Base-by-base conservation (phyloP, 139 green algal genomes). In the Axilococcus clingmanii region DNA sequence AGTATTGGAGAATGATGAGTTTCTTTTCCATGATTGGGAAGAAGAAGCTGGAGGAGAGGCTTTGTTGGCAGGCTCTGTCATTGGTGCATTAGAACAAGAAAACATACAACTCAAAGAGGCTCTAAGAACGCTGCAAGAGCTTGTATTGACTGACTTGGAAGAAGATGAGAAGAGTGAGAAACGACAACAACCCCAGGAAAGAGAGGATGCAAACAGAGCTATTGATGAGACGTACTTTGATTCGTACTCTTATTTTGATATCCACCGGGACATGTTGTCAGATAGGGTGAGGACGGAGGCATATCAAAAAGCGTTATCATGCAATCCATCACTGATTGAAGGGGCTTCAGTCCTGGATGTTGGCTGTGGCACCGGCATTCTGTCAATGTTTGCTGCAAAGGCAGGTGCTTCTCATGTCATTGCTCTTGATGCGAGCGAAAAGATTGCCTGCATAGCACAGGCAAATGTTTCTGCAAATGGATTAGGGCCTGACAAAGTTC, bases 341-440 rank as follows among this genome's bases (percentile, higher is more conserved):
- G 86, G 74, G 6, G 72, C 78, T 4, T 35, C 7, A 0, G 84
- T 97, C 23, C 53, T 96, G 55, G 90, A 97, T 69, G 80, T 97
- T 7, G 90, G 90, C 16, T 95, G 86, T 55, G 90, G 90, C 45
- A 97, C 88, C 1, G 88, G 81, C 49, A 92, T 97, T 51, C 71
- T 96, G 19, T 94, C 80, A 30, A 74, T 97, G 52, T 94, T 97
- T 79, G 90, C 90, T 0, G 81, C 81, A 4, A 57, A 77, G 0
- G 90, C 31, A 0, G 90, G 90, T 3, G 90, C 90, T 12, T 29
- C 42, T 0, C 17, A 50, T 1, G 88, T 95, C 34, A 65, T 94
- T 7, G 81, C 46, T 36, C 59, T 82, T 25, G 70, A 79, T 41
- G 73, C 61, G 24, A 77, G 66, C 31, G 14, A 30, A 29, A 48